Evolutionary conservation across 305 asterid species (phyloP).

Genomic region (Lippia alba): DNA sequence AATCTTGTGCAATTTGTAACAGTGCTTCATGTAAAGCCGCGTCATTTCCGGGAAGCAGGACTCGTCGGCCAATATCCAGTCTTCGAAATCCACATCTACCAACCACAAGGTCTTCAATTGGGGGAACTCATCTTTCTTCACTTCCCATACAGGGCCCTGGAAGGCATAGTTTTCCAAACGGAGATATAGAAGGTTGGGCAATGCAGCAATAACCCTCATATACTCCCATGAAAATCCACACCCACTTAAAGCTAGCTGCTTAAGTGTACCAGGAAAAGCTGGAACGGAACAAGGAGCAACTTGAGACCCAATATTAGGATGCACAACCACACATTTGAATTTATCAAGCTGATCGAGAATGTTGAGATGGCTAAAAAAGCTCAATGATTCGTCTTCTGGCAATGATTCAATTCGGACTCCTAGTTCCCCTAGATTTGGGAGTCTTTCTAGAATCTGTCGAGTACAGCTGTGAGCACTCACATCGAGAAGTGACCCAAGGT

Average conservation of each 20-base stretch:
- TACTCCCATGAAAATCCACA: conserved; percentile 22
- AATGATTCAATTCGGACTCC: background rate
- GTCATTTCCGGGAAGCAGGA: background rate
- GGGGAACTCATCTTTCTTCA: background rate
- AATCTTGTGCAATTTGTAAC: too few species aligned
- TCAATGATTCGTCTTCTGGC: background rate
- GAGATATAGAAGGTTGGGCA: conserved; percentile 26
- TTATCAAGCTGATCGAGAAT: conserved; percentile 3
- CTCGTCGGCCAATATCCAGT: background rate
- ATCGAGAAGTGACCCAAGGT: conserved; percentile 21
- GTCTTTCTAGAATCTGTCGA: background rate
- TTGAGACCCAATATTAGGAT: background rate
- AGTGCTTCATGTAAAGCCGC: background rate
- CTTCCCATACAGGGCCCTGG: conserved; percentile 9
- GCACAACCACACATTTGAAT: background rate
- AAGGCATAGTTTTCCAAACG: conserved; percentile 11
- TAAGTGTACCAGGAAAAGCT: conserved; percentile 9
- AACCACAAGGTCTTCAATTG: background rate
- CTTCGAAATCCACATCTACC: conserved; percentile 3
- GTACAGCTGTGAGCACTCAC: conserved; percentile 15
- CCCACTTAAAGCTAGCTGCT: background rate
- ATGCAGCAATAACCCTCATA: background rate
- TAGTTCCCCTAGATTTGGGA: conserved; percentile 7
- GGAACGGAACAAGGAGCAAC: background rate
- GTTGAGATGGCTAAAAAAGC: background rate